Evolutionary conservation across 768 basidiomycete species (phyloP).

Genomic region (Pulveroboletus ravenelii): DNA sequence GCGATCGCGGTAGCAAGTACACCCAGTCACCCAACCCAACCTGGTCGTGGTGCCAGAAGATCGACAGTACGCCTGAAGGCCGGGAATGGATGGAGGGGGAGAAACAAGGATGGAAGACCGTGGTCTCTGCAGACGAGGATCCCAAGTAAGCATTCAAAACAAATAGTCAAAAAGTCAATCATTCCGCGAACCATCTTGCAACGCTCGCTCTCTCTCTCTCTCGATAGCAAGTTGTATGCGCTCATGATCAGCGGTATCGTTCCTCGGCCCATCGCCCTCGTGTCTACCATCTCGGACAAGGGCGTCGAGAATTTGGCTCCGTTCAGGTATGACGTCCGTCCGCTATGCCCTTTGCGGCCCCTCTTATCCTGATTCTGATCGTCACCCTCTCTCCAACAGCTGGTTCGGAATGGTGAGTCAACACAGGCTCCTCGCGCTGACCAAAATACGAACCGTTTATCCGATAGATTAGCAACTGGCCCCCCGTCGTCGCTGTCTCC

Average conservation of each 20-base stretch:
- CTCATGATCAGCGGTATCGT: slow-evolving; percentile 35
- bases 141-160: slow-evolving; percentile 18
- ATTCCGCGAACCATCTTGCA: too few species aligned
- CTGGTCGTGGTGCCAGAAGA: slow-evolving; percentile 29
- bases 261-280: slow-evolving; percentile 39
- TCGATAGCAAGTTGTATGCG: slow-evolving; percentile 24
- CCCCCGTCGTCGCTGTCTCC: slow-evolving; percentile 37
- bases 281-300: slow-evolving; percentile 31
- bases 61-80: slow-evolving; percentile 23
- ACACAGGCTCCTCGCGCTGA: too few species aligned
- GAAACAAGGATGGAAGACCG: slow-evolving; percentile 31
- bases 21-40: slow-evolving; percentile 29
- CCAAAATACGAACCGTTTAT: slow-evolving; percentile 1
- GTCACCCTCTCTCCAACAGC: background rate
- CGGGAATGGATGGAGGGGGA: slow-evolving; percentile 32
- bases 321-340: slow-evolving; percentile 20
- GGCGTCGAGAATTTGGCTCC: slow-evolving; percentile 36
- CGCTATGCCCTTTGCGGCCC: too few species aligned
- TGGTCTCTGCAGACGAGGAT: slow-evolving; percentile 26
- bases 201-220: too few species aligned
- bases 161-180: too few species aligned
- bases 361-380: too few species aligned
- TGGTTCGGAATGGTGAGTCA: slow-evolving; percentile 26
- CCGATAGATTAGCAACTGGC: slow-evolving; percentile 7
- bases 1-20: slow-evolving; percentile 9